Percentiles rank a stretch among this genome's conserved stretches.
Conservation (phyloP, 169 alveolate species). For the Cryptosporidium felis region DNA sequence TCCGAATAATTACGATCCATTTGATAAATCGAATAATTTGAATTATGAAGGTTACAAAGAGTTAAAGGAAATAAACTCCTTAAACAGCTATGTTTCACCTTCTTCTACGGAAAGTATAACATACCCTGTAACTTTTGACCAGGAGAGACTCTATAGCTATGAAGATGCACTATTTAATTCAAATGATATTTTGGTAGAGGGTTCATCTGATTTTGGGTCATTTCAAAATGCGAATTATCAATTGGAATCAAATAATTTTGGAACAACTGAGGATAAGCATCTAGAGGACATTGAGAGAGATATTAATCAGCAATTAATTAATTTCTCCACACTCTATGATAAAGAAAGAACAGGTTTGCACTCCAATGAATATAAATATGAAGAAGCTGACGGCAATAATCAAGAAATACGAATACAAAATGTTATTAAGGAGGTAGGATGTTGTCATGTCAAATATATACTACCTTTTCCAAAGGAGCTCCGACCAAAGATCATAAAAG, state of each 20-base stretch:
- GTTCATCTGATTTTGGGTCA: too few relatives aligned
- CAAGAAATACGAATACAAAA: neutral
- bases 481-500: conserved; percentile 25
- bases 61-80: too few relatives aligned
- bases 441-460: conserved; percentile 39
- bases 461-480: conserved; percentile 37
- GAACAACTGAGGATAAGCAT: neutral
- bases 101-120: too few relatives aligned
- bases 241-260: too few relatives aligned
- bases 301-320: conserved; percentile 1
- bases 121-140: too few relatives aligned
- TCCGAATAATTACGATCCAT: neutral
- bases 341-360: neutral
- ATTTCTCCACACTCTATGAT: neutral
- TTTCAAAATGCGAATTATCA: too few relatives aligned
- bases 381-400: neutral
- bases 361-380: too few relatives aligned
- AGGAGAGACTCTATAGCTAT: too few relatives aligned
- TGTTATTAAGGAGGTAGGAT: conserved; percentile 19
- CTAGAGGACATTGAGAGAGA: conserved; percentile 40
- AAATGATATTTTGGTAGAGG: too few relatives aligned
- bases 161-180: too few relatives aligned
- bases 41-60: too few relatives aligned
- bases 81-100: too few relatives aligned
- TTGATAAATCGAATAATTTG: neutral